Percentiles rank a stretch among this genome's conserved stretches.
These are phyloP conservation scores for Neophaeococcomyces mojaviensis DNA, from an alignment of 2,329 filamentous ascomycete genomes.

Conservation along the genomic window DNA sequence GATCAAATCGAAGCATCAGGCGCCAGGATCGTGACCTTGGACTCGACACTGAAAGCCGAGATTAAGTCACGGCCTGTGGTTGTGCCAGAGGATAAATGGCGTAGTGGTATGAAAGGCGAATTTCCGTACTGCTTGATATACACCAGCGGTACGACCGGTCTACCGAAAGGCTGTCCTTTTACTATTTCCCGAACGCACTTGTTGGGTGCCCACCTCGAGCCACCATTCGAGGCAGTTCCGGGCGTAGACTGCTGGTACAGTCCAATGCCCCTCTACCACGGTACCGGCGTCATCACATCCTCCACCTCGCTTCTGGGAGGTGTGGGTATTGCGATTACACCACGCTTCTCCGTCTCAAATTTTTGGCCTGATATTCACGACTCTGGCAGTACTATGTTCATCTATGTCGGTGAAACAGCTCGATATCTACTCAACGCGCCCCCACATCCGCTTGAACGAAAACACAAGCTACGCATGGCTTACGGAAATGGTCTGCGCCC, in stretches of 20 bases:
- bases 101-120: slow-evolving; percentile 43
- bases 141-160: slow-evolving; percentile 67
- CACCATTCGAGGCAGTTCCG: slow-evolving; percentile 19
- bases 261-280: slow-evolving; percentile 73
- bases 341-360: slow-evolving; percentile 26
- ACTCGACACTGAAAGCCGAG: slow-evolving; percentile 40
- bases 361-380: slow-evolving; percentile 25
- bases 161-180: slow-evolving; percentile 64
- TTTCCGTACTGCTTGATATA: slow-evolving; percentile 62
- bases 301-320: slow-evolving; percentile 50
- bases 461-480: slow-evolving; percentile 39
- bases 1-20: slow-evolving; percentile 41
- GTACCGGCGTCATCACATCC: slow-evolving; percentile 58
- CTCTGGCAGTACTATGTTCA: slow-evolving; percentile 49
- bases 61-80: slow-evolving; percentile 43
- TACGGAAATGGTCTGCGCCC: slow-evolving; percentile 42
- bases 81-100: slow-evolving; percentile 49
- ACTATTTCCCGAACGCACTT: slow-evolving; percentile 43
- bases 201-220: slow-evolving; percentile 29
- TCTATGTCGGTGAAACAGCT: slow-evolving; percentile 46
- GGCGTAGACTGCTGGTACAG: slow-evolving; percentile 60
- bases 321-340: slow-evolving; percentile 33
- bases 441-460: slow-evolving; percentile 37
- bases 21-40: slow-evolving; percentile 54
- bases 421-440: slow-evolving; percentile 41